Base-by-base conservation (phyloP, 495 filamentous ascomycete genomes). In the Talaromyces nanjingensis region DNA sequence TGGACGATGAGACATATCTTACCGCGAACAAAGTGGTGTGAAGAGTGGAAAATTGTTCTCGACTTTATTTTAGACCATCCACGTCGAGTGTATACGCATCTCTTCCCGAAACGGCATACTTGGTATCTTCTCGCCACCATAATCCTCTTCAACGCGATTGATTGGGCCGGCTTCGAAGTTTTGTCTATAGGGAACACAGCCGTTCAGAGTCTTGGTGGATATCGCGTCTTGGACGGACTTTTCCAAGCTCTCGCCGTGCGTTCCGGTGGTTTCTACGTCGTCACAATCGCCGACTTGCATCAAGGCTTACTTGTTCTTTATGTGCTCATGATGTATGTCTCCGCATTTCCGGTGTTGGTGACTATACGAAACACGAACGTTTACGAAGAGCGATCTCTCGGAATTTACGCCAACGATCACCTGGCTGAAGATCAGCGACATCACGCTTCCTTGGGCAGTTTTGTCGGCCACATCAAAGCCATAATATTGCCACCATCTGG, bases 301-400 rank as follows among this genome's bases (percentile, higher is more conserved):
- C 87, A 91, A 62, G 86, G 86, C 3, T 76, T 96, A 1, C 88
- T 92, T 65, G 81, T 92, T 16, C 78, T 94, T 24, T 96, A 96
- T 72, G 85, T 92, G n/a, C 83, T 93, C 25, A 96, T 94, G 91
- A 96, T 96, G 90, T 96, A 93, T 73, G 85, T 89, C 42, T 83
- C 79, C 27, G 84, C 82, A 53, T 87, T 82, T 66, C 86, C 86
- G 6, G 84, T 80, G 27, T 65, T 78, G 12, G 66, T 89, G 33
- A 84, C 83, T 6, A 87, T 89, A 64, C 83, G 83, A 62, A 82
- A 85, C 68, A 89, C 87, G 57, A 91, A 91, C 73, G 87, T 91
- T 59, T 91, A 91, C 72, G 89, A 91, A 78, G 88, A 91, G 71
- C 85, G 86, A 45, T 85, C 83, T 16, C 78, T 91, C 18, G 88